Evolutionary conservation across 805 yeast genomes (phyloP).

Genomic region (Tetrapisispora fleetii): DNA sequence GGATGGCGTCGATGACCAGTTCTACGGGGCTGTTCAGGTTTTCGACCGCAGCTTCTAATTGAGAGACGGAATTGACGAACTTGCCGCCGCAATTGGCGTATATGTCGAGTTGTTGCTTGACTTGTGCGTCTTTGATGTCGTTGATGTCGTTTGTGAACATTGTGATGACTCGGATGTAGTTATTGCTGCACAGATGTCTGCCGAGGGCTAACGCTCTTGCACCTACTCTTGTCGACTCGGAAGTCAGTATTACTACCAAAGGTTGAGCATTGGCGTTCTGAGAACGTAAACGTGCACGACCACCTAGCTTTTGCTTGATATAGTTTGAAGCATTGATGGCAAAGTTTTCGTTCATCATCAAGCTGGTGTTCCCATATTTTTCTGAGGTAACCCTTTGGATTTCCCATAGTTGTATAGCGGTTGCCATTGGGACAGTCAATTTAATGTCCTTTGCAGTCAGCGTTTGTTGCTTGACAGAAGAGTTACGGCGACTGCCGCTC

Average conservation of each 20-base stretch:
- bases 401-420: slow-evolving; percentile 72
- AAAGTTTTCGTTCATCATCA: slow-evolving; percentile 50
- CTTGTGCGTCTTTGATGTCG: slow-evolving; percentile 22
- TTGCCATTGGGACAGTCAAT: slow-evolving; percentile 43
- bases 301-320: slow-evolving; percentile 57
- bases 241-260: slow-evolving; percentile 56
- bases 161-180: slow-evolving; percentile 59
- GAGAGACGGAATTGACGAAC: slow-evolving; percentile 33
- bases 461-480: background rate
- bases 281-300: slow-evolving; percentile 50
- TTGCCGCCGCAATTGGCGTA: slow-evolving; percentile 65
- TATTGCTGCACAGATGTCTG: slow-evolving; percentile 51
- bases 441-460: slow-evolving; percentile 7
- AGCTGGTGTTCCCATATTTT: slow-evolving; percentile 40
- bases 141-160: slow-evolving; percentile 27
- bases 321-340: slow-evolving; percentile 56
- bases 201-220: slow-evolving; percentile 69
- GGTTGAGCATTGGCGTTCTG: slow-evolving; percentile 77
- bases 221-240: slow-evolving; percentile 63
- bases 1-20: slow-evolving; percentile 71
- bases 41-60: slow-evolving; percentile 30
- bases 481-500: slow-evolving; percentile 4
- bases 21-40: slow-evolving; percentile 67
- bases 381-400: slow-evolving; percentile 53
- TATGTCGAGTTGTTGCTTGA: slow-evolving; percentile 42